Conservation (phyloP, 75 land plant species). For the Selaginella moellendorffii region DNA sequence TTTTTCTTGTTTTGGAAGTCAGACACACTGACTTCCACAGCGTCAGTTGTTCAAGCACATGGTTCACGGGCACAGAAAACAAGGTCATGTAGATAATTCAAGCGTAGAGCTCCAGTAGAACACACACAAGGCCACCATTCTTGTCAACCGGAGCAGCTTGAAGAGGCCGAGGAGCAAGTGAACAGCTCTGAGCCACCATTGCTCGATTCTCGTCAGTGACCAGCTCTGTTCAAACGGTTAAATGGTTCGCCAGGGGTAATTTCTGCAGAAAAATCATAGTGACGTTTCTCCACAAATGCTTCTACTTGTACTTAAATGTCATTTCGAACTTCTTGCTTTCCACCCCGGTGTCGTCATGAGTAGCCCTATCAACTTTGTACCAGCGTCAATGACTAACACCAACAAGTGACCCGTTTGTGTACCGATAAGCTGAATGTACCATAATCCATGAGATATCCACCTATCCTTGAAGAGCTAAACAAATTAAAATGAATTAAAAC, state of each 20-base stretch:
- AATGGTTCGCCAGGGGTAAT: constrained; percentile 84
- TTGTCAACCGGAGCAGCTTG: too few relatives aligned
- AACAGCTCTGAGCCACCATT: too few relatives aligned
- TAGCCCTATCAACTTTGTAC: constrained; percentile 21
- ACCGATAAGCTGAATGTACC: constrained; percentile 58
- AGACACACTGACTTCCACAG: too few relatives aligned
- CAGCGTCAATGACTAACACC: constrained; percentile 96
- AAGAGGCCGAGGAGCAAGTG: too few relatives aligned
- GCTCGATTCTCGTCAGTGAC: too few relatives aligned
- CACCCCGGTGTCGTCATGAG: constrained; percentile 44
- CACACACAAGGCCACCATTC: too few relatives aligned
- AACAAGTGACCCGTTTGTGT: too few relatives aligned
- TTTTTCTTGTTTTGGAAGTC: too few relatives aligned
- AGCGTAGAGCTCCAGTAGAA: too few relatives aligned
- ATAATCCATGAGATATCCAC: constrained; percentile 80
- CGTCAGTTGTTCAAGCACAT: too few relatives aligned
- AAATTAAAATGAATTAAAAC: constrained; percentile 1
- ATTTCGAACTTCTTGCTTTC: constrained; percentile 89
- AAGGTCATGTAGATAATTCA: too few relatives aligned
- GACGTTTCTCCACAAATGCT: neutral
- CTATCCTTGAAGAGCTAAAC: constrained; percentile 45
- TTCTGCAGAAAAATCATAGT: constrained; percentile 29
- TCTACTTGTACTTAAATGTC: constrained; percentile 46
- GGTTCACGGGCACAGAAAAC: too few relatives aligned
- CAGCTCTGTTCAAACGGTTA: constrained; percentile 91